A percentile compares a stretch with the other conserved stretches of the same genome.
Evolutionary conservation across 2,329 filamentous ascomycete species (phyloP).

Genomic region (Venturia pyrina): DNA sequence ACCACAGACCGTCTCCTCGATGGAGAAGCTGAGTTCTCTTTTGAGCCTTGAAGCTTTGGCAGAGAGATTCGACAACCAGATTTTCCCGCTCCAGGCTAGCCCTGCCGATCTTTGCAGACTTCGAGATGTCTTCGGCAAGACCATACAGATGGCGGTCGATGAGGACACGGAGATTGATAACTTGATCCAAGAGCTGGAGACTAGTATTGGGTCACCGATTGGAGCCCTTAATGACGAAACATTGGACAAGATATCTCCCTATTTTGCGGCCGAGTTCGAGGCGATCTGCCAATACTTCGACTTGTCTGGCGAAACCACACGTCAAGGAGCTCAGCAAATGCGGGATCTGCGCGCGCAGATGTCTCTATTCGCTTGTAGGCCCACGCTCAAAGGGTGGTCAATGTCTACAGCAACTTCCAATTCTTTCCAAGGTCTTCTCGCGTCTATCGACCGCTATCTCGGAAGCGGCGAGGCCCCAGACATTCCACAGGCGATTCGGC

Average conservation of each 20-base stretch:
- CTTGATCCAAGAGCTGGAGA: slow-evolving; percentile 3
- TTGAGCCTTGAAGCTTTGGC: slow-evolving; percentile 35
- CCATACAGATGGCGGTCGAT: neutral
- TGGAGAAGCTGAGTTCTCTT: slow-evolving; percentile 28
- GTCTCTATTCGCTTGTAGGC: neutral
- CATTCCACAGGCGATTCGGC: neutral
- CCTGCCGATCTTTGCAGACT: slow-evolving; percentile 7
- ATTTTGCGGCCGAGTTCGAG: slow-evolving; percentile 38
- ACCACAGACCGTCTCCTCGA: slow-evolving; percentile 42
- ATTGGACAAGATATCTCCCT: slow-evolving; percentile 22
- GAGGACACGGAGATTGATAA: slow-evolving; percentile 1
- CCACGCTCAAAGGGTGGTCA: neutral
- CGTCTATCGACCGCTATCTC: slow-evolving; percentile 4
- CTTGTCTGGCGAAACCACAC: neutral
- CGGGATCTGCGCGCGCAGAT: neutral
- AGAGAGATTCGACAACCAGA: slow-evolving; percentile 32
- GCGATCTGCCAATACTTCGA: slow-evolving; percentile 37
- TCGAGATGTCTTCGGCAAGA: neutral
- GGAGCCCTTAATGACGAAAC: neutral
- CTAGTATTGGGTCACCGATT: neutral
- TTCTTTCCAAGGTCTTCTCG: neutral
- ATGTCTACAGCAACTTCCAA: neutral
- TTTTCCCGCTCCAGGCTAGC: slow-evolving; percentile 4
- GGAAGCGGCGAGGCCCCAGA: neutral
- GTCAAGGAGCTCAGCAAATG: neutral